A percentile compares a stretch with the other conserved stretches of the same genome.
Evolutionary conservation across 2,329 filamentous ascomycete genomes (phyloP).

Genomic region (Epichloe scottii): DNA sequence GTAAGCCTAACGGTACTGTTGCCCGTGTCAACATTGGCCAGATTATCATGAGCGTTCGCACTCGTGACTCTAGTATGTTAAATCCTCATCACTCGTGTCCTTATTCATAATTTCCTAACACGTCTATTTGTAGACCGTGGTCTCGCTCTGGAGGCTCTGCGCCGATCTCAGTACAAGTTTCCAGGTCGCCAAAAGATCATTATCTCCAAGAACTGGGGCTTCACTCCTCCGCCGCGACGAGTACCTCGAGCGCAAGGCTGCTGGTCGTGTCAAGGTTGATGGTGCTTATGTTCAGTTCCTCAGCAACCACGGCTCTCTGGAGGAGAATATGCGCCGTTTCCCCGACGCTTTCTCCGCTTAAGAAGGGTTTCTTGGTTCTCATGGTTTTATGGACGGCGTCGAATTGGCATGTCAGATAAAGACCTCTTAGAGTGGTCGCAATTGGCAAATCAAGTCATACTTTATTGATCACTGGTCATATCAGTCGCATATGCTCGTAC

Average conservation of each 20-base stretch:
- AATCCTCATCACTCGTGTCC: neutral
- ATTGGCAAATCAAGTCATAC: constrained; percentile 21
- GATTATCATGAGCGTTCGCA: constrained; percentile 95
- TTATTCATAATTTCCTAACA: neutral
- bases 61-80: constrained; percentile 77
- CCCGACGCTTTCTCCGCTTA: constrained; percentile 71
- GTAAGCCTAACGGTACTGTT: constrained; percentile 97
- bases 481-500: neutral
- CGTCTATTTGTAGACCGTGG: constrained; percentile 53
- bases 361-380: constrained; percentile 23
- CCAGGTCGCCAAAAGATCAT: constrained; percentile 99
- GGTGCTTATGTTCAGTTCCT: constrained; percentile 99
- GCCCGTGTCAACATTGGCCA: constrained; percentile 99
- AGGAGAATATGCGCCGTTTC: constrained; percentile 86
- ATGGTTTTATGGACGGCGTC: constrained; percentile 32
- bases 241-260: constrained; percentile 90
- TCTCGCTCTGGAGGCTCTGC: constrained; percentile 93
- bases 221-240: constrained; percentile 98
- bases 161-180: constrained; percentile 99
- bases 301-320: constrained; percentile 77
- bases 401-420: constrained; percentile 31
- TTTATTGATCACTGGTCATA: constrained; percentile 2
- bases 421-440: constrained; percentile 20
- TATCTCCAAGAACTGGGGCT: constrained; percentile 99
- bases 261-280: constrained; percentile 87